These are phyloP conservation scores for Phoenix roebelenii DNA, from an alignment of 176 grass and related monocot species.

Conservation along the genomic window DNA sequence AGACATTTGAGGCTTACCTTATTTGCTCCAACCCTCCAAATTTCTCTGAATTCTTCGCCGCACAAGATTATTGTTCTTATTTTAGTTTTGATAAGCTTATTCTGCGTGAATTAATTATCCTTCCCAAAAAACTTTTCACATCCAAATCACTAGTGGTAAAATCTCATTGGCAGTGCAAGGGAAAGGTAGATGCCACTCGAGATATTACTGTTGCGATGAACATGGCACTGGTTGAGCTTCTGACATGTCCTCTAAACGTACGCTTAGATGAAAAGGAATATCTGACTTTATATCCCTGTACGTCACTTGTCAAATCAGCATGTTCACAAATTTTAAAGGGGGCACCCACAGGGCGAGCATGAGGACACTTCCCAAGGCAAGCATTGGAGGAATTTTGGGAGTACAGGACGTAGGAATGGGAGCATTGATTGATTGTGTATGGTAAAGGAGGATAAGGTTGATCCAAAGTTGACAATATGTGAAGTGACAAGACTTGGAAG, in stretches of 20 bases:
- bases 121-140: no score
- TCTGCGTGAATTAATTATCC: no score
- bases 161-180: neutral
- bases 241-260: neutral
- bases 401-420: neutral
- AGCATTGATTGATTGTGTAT: neutral
- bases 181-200: neutral
- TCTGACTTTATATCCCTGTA: neutral
- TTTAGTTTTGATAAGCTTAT: no score
- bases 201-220: neutral
- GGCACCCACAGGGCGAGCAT: neutral
- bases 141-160: neutral
- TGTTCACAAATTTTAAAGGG: neutral
- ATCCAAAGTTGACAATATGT: neutral
- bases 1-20: no score
- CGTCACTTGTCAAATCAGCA: neutral
- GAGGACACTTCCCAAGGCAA: neutral
- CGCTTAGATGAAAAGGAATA: neutral
- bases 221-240: neutral
- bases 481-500: constrained; percentile 1
- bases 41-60: no score
- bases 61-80: no score
- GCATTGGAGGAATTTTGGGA: neutral
- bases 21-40: no score
- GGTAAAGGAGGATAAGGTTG: constrained; percentile 10